Percentiles rank a stretch among this genome's conserved stretches.
phyloP scores from a whole-genome alignment of 2,329 filamentous ascomycete species.

The Diatrype stigma region DNA sequence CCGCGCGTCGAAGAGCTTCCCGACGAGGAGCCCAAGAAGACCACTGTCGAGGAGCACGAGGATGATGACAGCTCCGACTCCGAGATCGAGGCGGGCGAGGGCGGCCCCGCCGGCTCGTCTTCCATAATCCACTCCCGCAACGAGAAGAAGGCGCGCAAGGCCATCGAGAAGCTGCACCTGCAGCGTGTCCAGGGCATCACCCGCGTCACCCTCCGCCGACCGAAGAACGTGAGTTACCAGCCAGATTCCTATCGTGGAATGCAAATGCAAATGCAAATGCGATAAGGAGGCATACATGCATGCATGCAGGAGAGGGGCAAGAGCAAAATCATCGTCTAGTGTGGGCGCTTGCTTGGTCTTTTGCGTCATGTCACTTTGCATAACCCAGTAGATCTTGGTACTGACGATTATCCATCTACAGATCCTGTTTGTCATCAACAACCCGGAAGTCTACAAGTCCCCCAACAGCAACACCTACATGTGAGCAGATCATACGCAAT shows the following conservation, averaged over 20 bases:
- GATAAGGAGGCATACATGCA: no score
- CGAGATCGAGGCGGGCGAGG: slow-evolving; percentile 68
- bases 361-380: neutral
- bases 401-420: slow-evolving; percentile 33
- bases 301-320: no score
- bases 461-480: slow-evolving; percentile 99
- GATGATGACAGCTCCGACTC: slow-evolving; percentile 68
- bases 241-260: neutral
- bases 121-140: slow-evolving; percentile 96
- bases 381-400: neutral
- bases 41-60: slow-evolving; percentile 69
- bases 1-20: slow-evolving; percentile 96
- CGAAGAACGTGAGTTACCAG: slow-evolving; percentile 89
- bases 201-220: slow-evolving; percentile 92
- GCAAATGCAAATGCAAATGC: no score
- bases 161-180: slow-evolving; percentile 96
- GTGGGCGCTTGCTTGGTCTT: neutral
- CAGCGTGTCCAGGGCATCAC: slow-evolving; percentile 97
- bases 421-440: slow-evolving; percentile 99
- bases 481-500: slow-evolving; percentile 51
- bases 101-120: slow-evolving; percentile 73
- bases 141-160: slow-evolving; percentile 99
- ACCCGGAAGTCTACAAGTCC: slow-evolving; percentile 99
- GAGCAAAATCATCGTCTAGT: no score
- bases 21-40: slow-evolving; percentile 82